Evolutionary conservation across 768 basidiomycete genomes (phyloP), one percentile per base, ranked within the genome.

Genomic region (Butyriboletus loyo): DNA sequence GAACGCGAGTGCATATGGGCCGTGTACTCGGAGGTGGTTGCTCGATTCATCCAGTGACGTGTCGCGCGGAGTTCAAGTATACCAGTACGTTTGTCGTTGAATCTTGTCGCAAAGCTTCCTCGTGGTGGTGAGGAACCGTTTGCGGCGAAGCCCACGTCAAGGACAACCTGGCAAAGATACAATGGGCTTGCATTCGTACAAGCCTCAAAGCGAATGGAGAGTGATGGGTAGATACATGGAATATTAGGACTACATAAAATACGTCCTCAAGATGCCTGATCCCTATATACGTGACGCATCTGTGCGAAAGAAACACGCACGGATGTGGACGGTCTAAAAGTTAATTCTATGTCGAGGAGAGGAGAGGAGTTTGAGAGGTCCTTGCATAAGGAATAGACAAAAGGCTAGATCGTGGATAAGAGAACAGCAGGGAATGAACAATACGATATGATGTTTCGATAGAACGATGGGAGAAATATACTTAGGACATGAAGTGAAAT

Each of bases 181-280:
- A 57, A 45, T 39, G n/a, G n/a, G n/a, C 52, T 34, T 54, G 51
- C 62, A 54, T 58, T 61, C 58, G 49, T 58, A 61, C 64, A 65
- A 28, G 47, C 39, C 54, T 56, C 51, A 24, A 41, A 42, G 46
- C 19, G 30, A 50, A 46, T 30, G 48, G 30, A 46, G 49, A 30
- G 39, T 25, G 55, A 44, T 24, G 62, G 38, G 57, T 62, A 67
- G 60, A 66, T 66, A 66, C 64, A 66, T 10, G 46, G 55, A 57
- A 64, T 59, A 67, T 67, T 67, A 67, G 27, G 63, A 63, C 54
- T 61, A 65, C 63, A 67, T 68, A 68, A 61, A 60, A 69, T 68
- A 68, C 63, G 59, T 67, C 67, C 63, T 58, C 62, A 71, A 68
- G 65, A 69, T 68, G 59, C 59, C 65, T 61, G 64, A 66, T 66